phyloP scores from a whole-genome alignment of 2,329 filamentous ascomycete species.

The Cucurbitaria berberidis region DNA sequence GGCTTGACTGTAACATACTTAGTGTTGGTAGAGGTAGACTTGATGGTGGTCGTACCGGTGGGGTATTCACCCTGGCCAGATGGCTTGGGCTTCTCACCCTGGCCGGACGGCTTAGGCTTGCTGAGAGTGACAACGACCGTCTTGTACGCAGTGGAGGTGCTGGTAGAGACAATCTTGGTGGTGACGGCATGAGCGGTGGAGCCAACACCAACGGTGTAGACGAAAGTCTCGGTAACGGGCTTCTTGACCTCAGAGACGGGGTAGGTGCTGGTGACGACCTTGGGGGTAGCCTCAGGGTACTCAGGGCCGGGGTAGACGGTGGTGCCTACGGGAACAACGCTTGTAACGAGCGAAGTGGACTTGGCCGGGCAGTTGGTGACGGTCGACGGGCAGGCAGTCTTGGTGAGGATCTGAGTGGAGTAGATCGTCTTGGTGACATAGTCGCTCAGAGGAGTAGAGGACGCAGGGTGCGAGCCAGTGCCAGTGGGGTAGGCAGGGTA shows the following conservation, averaged over 20 bases:
- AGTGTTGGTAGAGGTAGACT: constrained; percentile 44
- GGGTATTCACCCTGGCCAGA: not conserved
- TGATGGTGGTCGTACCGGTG: constrained; percentile 33
- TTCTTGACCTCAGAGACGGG: constrained; percentile 38
- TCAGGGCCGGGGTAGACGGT: too few species aligned
- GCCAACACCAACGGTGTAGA: constrained; percentile 51
- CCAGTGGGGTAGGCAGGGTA: constrained; percentile 29
- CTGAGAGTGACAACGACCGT: constrained; percentile 37
- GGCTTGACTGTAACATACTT: constrained; percentile 45
- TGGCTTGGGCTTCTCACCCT: not conserved
- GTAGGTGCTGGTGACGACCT: constrained; percentile 23
- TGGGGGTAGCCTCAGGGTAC: constrained; percentile 15
- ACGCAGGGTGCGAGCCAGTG: constrained; percentile 41
- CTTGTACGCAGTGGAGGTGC: constrained; percentile 43
- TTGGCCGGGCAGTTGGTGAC: too few species aligned
- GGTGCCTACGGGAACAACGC: too few species aligned
- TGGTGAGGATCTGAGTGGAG: constrained; percentile 54
- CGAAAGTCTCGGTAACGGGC: constrained; percentile 51
- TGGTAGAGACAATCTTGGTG: constrained; percentile 40
- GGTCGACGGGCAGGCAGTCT: too few species aligned
- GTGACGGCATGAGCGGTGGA: constrained; percentile 55
- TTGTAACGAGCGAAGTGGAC: too few species aligned
- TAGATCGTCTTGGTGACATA: constrained; percentile 52
- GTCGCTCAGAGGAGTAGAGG: constrained; percentile 47
- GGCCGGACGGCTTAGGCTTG: constrained; percentile 16